Base-by-base conservation (phyloP, 768 basidiomycete species). In the Pluteus cervinus region DNA sequence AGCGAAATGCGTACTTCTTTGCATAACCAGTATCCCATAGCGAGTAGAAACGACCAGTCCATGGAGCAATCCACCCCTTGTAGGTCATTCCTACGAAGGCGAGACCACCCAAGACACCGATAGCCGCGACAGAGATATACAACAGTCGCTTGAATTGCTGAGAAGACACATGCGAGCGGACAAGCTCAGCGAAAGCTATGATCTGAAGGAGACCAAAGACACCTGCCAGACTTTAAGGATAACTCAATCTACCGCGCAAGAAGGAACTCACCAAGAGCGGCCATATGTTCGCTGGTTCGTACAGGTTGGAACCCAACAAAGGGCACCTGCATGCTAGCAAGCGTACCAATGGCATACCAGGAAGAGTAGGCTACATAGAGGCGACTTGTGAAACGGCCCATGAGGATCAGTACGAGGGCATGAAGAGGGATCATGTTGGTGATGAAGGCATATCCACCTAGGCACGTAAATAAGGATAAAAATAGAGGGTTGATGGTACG, bases 351-450 rank as follows among this genome's bases (percentile, higher is more conserved):
- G 20, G 89, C 88, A 58, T 98, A 99, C 92, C 94, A 99, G 2
- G 91, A 82, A 14, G 88, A 96, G 61, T 97, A 99, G 3, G 85
- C 88, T 9, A 92, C 81, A 59, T 99, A 99, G 33, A 99, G 75
- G 17, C 91, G 81, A 53, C 76, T 81, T 44, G 82, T 89, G 71
- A 79, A 99, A 33, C 96, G 81, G 14, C 93, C 93, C 96, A 98
- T 99, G 23, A 98, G 68, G 38, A 97, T 76, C 40, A 99, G 81
- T 24, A 88, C 82, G n/a, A 98, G 75, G 0, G 89, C 86, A 52
- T 99, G 96, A 2, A 99, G 66, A 24, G 96, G 96, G 42, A 98
- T 93, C 94, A 99, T 99, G 72, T 99, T 99, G 31, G 96, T 99
- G 60, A 99, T 99, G 73, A 99, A 99, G 0, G 86, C 96, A 63